Evolutionary conservation across 163 green algal genomes (phyloP).

Genomic region (Volvox carteri): DNA sequence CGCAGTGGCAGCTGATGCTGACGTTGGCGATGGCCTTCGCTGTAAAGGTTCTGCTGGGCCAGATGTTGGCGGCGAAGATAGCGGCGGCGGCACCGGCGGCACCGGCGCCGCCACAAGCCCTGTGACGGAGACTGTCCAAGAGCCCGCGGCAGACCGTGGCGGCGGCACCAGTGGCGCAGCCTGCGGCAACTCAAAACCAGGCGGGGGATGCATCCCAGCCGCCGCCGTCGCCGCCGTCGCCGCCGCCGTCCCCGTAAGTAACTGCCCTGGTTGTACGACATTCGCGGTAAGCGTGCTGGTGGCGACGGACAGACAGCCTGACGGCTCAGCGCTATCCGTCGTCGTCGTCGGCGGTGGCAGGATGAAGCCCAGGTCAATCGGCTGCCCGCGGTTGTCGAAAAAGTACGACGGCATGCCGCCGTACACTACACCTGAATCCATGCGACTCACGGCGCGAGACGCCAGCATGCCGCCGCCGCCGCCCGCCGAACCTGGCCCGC

Average conservation of each 20-base stretch:
- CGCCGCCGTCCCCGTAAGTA: neutral
- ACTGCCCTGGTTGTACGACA: neutral
- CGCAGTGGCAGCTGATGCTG: neutral
- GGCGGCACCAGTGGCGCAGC: too few relatives aligned
- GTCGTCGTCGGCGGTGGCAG: conserved; percentile 28
- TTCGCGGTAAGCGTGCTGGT: neutral
- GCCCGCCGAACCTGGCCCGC: neutral
- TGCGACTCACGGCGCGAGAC: neutral
- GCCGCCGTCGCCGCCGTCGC: neutral
- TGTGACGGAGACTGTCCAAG: neutral
- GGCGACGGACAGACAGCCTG: neutral
- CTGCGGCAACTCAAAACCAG: too few relatives aligned
- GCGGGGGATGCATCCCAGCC: neutral
- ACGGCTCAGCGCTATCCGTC: conserved; percentile 20
- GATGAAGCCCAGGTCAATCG: conserved; percentile 43
- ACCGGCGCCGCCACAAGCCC: neutral
- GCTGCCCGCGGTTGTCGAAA: conserved; percentile 34
- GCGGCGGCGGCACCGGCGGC: neutral
- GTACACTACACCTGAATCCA: conserved; percentile 16
- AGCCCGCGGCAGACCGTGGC: neutral
- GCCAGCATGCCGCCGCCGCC: neutral
- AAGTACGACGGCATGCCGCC: conserved; percentile 35
- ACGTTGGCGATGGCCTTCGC: neutral
- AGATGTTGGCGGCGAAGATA: neutral
- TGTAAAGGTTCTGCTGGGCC: neutral